phyloP scores from a whole-genome alignment of 2,329 filamentous ascomycete species.

The Botrytis byssoidea region DNA sequence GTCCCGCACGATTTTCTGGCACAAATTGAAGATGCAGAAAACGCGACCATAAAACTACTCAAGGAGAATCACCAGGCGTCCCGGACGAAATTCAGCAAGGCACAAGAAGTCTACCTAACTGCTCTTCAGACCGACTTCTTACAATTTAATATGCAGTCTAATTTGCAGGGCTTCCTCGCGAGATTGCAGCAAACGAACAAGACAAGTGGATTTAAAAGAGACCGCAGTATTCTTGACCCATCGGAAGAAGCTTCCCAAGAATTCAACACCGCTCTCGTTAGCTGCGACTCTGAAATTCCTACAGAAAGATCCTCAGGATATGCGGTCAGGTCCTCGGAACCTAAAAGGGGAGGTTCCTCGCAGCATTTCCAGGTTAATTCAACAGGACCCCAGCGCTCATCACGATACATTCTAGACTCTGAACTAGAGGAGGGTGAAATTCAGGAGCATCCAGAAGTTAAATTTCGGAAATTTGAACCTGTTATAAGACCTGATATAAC shows the following conservation, averaged over 20 bases:
- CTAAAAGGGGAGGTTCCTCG: neutral
- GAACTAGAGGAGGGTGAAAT: neutral
- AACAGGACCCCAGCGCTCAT: neutral
- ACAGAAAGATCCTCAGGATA: neutral
- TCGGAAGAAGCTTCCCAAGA: neutral
- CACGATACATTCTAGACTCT: neutral
- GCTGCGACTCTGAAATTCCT: neutral
- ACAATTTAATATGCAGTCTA: neutral
- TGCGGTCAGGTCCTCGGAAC: neutral
- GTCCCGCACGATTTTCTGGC: neutral
- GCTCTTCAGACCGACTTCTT: neutral
- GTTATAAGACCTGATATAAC: neutral
- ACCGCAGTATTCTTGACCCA: neutral
- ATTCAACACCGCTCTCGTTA: neutral
- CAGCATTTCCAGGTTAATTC: neutral
- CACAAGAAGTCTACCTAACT: neutral
- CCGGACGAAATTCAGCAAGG: neutral
- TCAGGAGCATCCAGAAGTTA: accelerated
- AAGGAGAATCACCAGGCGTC: neutral
- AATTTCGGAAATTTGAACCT: neutral
- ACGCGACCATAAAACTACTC: neutral
- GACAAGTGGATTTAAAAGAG: neutral
- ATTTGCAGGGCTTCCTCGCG: neutral
- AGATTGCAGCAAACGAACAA: neutral
- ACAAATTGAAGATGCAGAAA: neutral